Conservation (phyloP, 2,329 filamentous ascomycete genomes). For the Penicillium sp. region DNA sequence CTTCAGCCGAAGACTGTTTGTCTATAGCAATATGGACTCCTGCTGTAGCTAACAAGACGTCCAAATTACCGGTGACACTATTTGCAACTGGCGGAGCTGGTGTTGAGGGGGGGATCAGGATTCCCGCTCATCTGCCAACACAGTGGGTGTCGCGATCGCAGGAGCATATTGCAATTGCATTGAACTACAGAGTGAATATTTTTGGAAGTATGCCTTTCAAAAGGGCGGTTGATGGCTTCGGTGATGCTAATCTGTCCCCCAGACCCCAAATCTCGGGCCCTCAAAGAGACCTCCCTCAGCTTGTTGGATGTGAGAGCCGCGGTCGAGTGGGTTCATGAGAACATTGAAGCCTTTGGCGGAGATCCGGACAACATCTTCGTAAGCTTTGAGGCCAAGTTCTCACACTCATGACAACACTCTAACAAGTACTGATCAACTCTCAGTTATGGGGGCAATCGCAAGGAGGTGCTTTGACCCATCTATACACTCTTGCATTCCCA, state of each 20-base stretch:
- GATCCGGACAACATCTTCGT: conserved; percentile 34
- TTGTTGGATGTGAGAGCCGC: conserved; percentile 24
- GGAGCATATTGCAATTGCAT: conserved; percentile 45
- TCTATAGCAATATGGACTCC: conserved; percentile 48
- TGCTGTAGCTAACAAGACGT: conserved; percentile 16
- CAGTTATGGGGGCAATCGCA: conserved; percentile 29
- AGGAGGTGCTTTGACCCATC: conserved; percentile 24
- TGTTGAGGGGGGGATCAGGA: conserved; percentile 35
- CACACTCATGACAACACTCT: not conserved
- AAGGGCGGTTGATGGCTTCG: not conserved
- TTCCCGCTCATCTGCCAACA: conserved; percentile 30
- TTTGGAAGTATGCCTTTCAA: conserved; percentile 17
- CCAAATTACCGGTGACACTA: conserved; percentile 23
- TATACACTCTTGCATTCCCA: conserved; percentile 29
- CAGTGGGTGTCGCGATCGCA: conserved; percentile 43
- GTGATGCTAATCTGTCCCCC: not conserved
- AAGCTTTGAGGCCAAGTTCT: not conserved
- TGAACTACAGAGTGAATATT: conserved; percentile 33
- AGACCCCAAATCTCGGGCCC: conserved; percentile 23
- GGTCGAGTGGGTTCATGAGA: conserved; percentile 34
- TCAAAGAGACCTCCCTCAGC: conserved; percentile 23
- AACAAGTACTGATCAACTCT: not conserved
- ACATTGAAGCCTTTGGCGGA: conserved; percentile 39
- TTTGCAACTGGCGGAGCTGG: conserved; percentile 28
- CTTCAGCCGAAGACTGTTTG: conserved; percentile 46